Percentiles rank a stretch among this genome's conserved stretches.
phyloP scores from a whole-genome alignment of 2,329 filamentous ascomycete genomes.

The Talaromyces islandicus region DNA sequence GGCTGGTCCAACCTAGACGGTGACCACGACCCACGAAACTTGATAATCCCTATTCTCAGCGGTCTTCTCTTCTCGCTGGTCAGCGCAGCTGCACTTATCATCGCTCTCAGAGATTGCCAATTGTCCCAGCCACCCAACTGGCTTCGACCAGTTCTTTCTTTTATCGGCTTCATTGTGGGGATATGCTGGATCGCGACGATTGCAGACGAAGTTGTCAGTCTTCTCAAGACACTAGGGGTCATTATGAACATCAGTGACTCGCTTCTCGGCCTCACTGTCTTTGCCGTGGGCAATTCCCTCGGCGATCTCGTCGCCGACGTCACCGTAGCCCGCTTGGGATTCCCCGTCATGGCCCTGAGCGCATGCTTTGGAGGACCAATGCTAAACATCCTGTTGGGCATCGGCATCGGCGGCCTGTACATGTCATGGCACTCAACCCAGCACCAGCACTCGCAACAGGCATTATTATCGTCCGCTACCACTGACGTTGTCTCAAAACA shows the following conservation, averaged over 20 bases:
- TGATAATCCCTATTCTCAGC: conserved; percentile 55
- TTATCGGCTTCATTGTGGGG: conserved; percentile 82
- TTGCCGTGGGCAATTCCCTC: conserved; percentile 91
- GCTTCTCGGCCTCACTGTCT: conserved; percentile 88
- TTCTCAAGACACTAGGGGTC: conserved; percentile 87
- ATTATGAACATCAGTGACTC: conserved; percentile 91
- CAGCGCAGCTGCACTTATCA: conserved; percentile 59
- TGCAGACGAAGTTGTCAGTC: conserved; percentile 89
- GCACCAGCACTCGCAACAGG: conserved; percentile 45
- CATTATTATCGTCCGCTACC: background rate
- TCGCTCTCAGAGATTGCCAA: conserved; percentile 49
- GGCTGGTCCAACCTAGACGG: conserved; percentile 57
- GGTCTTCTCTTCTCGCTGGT: conserved; percentile 65
- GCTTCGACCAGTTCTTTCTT: conserved; percentile 74
- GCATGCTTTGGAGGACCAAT: conserved; percentile 98
- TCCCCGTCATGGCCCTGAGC: conserved; percentile 90
- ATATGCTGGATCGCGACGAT: conserved; percentile 97
- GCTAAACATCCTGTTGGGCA: conserved; percentile 92
- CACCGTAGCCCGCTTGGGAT: conserved; percentile 86
- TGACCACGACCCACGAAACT: conserved; percentile 44
- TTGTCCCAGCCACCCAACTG: conserved; percentile 57
- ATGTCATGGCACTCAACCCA: conserved; percentile 53
- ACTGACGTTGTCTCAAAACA: conserved; percentile 21
- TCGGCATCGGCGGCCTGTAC: conserved; percentile 84
- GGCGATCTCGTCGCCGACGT: conserved; percentile 93